These are phyloP conservation scores for Aphanomyces stellatus DNA, from an alignment of 352 stramenopile species.

Conservation along the genomic window DNA sequence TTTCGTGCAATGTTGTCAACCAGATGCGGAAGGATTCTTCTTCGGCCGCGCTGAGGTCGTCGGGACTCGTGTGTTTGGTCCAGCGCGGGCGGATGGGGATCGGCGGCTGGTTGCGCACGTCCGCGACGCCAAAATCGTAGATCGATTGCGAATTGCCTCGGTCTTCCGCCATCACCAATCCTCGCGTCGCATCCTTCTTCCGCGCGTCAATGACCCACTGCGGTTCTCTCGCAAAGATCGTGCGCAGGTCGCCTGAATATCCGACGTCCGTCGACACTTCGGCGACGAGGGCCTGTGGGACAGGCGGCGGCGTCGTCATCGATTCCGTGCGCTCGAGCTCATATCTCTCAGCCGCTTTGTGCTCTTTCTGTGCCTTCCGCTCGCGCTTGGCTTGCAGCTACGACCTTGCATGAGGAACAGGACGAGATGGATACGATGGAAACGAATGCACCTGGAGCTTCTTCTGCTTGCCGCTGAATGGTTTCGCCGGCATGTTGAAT, in stretches of 20 bases:
- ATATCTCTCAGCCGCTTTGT: slow-evolving; percentile 13
- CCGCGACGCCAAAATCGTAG: slow-evolving; percentile 52
- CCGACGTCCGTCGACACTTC: slow-evolving; percentile 25
- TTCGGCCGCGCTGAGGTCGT: slow-evolving; percentile 51
- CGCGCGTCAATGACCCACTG: slow-evolving; percentile 45
- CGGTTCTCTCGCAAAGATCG: slow-evolving; percentile 56
- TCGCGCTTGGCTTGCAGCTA: slow-evolving; percentile 71
- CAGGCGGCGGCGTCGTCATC: neutral
- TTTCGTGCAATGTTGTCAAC: slow-evolving; percentile 21
- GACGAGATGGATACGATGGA: neutral
- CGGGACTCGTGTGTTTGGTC: slow-evolving; percentile 50
- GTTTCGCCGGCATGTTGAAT: slow-evolving; percentile 63
- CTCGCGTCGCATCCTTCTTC: slow-evolving; percentile 59
- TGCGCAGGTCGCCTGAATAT: slow-evolving; percentile 42
- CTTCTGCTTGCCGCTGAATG: slow-evolving; percentile 83
- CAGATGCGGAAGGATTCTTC: slow-evolving; percentile 46
- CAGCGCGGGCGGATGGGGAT: slow-evolving; percentile 59
- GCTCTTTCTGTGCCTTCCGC: slow-evolving; percentile 31
- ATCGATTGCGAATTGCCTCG: slow-evolving; percentile 63
- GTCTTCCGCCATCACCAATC: slow-evolving; percentile 46
- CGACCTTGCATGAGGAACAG: neutral
- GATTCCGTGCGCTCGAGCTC: slow-evolving; percentile 24
- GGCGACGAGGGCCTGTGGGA: neutral
- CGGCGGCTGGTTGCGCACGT: slow-evolving; percentile 44
- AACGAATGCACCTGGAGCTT: slow-evolving; percentile 56